Evolutionary conservation across 2,329 filamentous ascomycete genomes (phyloP).

Genomic region (Colletotrichum neosansevieriae): DNA sequence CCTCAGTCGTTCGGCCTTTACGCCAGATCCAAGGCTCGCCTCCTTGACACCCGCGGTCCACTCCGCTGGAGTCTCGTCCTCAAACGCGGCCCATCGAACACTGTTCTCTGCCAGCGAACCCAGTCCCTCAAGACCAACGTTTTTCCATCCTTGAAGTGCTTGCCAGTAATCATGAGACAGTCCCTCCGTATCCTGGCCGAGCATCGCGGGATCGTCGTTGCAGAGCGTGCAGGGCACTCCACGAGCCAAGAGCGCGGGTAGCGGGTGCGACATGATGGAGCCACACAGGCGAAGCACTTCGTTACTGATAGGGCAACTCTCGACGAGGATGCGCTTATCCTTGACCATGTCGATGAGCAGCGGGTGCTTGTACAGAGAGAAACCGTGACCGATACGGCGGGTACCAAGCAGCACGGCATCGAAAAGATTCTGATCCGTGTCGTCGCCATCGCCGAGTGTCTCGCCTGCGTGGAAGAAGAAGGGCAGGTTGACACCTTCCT

Average conservation of each 20-base stretch:
- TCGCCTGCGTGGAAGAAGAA: slow-evolving; percentile 93
- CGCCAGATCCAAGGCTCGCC: slow-evolving; percentile 74
- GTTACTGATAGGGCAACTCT: slow-evolving; percentile 86
- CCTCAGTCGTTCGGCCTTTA: slow-evolving; percentile 75
- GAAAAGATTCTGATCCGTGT: slow-evolving; percentile 70
- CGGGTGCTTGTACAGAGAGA: slow-evolving; percentile 86
- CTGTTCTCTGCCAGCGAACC: slow-evolving; percentile 87
- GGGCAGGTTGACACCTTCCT: slow-evolving; percentile 79
- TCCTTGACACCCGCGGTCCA: slow-evolving; percentile 78
- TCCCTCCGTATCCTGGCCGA: slow-evolving; percentile 81
- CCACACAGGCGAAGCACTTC: slow-evolving; percentile 80
- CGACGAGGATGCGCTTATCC: slow-evolving; percentile 82
- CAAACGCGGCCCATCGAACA: slow-evolving; percentile 83
- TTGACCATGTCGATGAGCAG: slow-evolving; percentile 84
- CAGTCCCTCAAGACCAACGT: slow-evolving; percentile 82
- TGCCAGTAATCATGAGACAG: slow-evolving; percentile 91
- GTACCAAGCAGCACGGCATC: slow-evolving; percentile 85
- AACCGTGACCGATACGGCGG: slow-evolving; percentile 83
- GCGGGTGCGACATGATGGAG: slow-evolving; percentile 77
- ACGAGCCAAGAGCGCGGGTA: slow-evolving; percentile 81
- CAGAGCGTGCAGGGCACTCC: slow-evolving; percentile 82
- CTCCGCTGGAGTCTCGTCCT: slow-evolving; percentile 75
- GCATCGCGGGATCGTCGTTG: slow-evolving; percentile 85
- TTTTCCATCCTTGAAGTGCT: slow-evolving; percentile 84
- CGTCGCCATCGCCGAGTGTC: slow-evolving; percentile 66